Percentiles rank a stretch among this genome's conserved stretches.
Conservation (phyloP, 2,329 filamentous ascomycete genomes). For the Epichloe aotearoae region DNA sequence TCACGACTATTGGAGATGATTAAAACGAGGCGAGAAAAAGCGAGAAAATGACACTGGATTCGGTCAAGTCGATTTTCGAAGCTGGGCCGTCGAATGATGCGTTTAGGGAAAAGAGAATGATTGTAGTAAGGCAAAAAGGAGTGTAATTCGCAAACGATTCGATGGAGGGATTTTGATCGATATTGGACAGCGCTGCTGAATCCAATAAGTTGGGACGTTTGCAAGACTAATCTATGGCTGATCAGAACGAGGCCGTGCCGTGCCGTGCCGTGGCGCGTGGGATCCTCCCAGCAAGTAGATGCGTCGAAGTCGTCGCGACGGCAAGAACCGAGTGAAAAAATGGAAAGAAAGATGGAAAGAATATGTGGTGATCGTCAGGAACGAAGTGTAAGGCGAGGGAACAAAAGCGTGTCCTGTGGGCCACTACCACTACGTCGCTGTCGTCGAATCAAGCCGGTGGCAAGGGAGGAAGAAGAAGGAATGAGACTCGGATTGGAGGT, state of each 20-base stretch:
- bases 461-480: constrained; percentile 13
- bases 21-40: not conserved
- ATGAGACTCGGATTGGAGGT: constrained; percentile 11
- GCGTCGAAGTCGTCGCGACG: constrained; percentile 1
- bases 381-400: constrained; percentile 5
- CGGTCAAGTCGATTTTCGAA: not conserved
- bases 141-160: constrained; percentile 8
- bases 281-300: constrained; percentile 4
- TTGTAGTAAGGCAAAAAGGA: not conserved
- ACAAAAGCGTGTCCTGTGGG: constrained; percentile 6
- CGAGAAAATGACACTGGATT: not conserved
- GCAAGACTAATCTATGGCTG: constrained; percentile 10
- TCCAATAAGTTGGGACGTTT: constrained; percentile 21
- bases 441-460: constrained; percentile 7
- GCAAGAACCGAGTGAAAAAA: not conserved
- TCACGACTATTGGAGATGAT: not conserved
- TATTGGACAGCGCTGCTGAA: constrained; percentile 40
- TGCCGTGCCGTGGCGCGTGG: constrained; percentile 2
- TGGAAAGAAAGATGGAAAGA: not conserved
- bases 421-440: constrained; percentile 4
- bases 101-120: not conserved
- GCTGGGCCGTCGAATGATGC: not conserved
- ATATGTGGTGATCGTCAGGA: constrained; percentile 7
- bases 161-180: constrained; percentile 2
- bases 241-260: constrained; percentile 3